Conservation (phyloP, 169 alveolate genomes). For the Cryptosporidium meleagridis region DNA sequence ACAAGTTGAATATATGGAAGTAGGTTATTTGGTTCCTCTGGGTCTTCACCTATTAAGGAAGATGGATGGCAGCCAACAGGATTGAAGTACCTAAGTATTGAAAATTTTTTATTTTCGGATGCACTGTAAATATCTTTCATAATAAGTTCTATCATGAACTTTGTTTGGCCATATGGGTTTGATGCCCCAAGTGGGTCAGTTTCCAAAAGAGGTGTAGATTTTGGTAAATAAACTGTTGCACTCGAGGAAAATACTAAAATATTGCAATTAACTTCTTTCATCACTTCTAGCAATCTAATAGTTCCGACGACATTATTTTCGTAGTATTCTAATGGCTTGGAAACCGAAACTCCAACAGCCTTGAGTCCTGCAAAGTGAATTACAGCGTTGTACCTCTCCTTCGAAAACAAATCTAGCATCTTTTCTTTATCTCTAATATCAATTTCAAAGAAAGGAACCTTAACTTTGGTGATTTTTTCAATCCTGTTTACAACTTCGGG, state of each 20-base stretch:
- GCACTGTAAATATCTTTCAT: slow-evolving; percentile 79
- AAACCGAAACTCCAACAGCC: slow-evolving; percentile 92
- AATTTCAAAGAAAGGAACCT: slow-evolving; percentile 82
- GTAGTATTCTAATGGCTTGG: slow-evolving; percentile 90
- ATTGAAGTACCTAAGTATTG: slow-evolving; percentile 90
- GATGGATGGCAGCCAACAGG: slow-evolving; percentile 94
- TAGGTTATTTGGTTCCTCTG: slow-evolving; percentile 89
- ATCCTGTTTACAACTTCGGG: slow-evolving; percentile 82
- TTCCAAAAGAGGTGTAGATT: slow-evolving; percentile 79
- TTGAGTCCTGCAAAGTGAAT: slow-evolving; percentile 93
- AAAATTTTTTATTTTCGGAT: slow-evolving; percentile 69
- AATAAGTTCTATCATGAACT: slow-evolving; percentile 86
- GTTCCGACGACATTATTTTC: slow-evolving; percentile 91
- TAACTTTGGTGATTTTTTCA: slow-evolving; percentile 79
- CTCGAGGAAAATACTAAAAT: slow-evolving; percentile 89
- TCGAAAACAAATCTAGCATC: slow-evolving; percentile 80
- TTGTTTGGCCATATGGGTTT: slow-evolving; percentile 92
- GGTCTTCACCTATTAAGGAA: slow-evolving; percentile 92
- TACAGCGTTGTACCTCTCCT: slow-evolving; percentile 79
- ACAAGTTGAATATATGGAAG: slow-evolving; percentile 90
- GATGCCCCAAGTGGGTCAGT: slow-evolving; percentile 84
- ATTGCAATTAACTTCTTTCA: slow-evolving; percentile 83
- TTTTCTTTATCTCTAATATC: slow-evolving; percentile 82
- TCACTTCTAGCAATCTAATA: slow-evolving; percentile 84
- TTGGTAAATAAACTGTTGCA: slow-evolving; percentile 92